These are phyloP conservation scores for Penicillium occitanis DNA, from an alignment of 2,329 filamentous ascomycete genomes.

Conservation along the genomic window DNA sequence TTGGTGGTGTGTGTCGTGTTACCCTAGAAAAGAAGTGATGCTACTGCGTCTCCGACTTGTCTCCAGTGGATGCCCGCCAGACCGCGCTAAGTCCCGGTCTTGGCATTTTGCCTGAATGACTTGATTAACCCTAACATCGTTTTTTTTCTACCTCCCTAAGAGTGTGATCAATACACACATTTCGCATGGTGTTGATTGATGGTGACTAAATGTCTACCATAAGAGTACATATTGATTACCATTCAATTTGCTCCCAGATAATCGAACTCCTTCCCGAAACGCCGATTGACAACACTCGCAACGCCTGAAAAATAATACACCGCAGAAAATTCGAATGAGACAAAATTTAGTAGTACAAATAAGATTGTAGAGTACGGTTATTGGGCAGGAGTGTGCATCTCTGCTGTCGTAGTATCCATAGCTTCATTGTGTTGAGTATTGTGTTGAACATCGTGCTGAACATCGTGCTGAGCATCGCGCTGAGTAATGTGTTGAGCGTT, in stretches of 20 bases:
- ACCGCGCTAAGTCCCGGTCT: neutral
- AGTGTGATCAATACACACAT: neutral
- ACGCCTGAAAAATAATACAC: neutral
- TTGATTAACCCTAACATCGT: neutral
- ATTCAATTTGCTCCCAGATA: neutral
- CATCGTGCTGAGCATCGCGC: neutral
- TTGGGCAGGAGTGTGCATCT: slow-evolving; percentile 32
- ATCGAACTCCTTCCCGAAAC: neutral
- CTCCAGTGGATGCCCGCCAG: neutral
- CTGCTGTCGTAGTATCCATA: slow-evolving; percentile 32
- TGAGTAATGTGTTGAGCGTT: neutral
- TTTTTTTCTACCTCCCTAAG: neutral
- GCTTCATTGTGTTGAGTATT: slow-evolving; percentile 25
- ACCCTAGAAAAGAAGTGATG: neutral
- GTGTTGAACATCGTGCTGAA: neutral
- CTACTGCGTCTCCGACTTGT: neutral
- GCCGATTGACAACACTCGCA: neutral
- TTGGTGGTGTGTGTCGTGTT: neutral
- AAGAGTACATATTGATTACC: neutral
- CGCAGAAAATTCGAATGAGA: neutral
- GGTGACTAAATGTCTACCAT: neutral
- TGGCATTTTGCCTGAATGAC: neutral
- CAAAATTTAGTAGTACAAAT: neutral
- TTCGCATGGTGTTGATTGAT: neutral
- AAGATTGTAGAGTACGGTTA: neutral